Conservation (phyloP, 345 rosid genomes). For the Salix dunnii region DNA sequence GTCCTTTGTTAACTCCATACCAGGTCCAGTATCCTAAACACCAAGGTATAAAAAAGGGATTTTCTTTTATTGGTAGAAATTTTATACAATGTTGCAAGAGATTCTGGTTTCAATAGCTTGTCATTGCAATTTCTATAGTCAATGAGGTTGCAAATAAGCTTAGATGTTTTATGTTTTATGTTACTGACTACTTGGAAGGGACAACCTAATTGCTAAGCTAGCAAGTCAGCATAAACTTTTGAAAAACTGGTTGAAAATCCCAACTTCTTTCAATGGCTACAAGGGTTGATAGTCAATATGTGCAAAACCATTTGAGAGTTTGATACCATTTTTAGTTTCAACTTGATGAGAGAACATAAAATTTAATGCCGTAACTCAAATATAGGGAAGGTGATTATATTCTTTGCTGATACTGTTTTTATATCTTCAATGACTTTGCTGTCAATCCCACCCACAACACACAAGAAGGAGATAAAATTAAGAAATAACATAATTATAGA, state of each 20-base stretch:
- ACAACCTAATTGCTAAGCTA: not conserved
- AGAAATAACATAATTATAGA: not conserved
- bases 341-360: not conserved
- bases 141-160: not conserved
- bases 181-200: not conserved
- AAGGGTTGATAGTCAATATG: not conserved
- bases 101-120: not conserved
- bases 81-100: not conserved
- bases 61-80: not conserved
- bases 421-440: not conserved
- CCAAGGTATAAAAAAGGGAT: conserved; percentile 21
- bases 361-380: not conserved
- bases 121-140: not conserved
- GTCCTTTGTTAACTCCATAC: conserved; percentile 46
- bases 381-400: not conserved
- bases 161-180: not conserved
- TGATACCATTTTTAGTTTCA: not conserved
- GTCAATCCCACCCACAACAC: not conserved
- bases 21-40: conserved; percentile 47
- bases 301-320: not conserved
- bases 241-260: not conserved
- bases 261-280: not conserved
- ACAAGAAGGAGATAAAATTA: not conserved
- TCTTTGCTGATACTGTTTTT: not conserved
- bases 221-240: not conserved